Percentiles rank a stretch among this genome's conserved stretches.
Evolutionary conservation across 2,329 filamentous ascomycete species (phyloP).

Genomic region (Cladophialophora psammophila): DNA sequence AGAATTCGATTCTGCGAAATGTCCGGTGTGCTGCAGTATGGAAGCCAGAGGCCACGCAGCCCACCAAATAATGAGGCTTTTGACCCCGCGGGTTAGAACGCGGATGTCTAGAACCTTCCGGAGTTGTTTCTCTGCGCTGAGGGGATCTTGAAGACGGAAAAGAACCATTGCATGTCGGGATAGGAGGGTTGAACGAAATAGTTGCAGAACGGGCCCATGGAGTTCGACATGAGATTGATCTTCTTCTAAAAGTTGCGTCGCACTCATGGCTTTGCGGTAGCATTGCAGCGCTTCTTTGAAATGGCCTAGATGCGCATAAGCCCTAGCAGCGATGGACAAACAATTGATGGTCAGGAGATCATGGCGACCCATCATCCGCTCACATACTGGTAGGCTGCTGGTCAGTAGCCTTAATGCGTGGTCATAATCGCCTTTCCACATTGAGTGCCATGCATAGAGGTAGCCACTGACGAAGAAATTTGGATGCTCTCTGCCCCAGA

Average conservation of each 20-base stretch:
- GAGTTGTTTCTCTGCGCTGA: slow-evolving; percentile 13
- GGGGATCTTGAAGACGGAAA: slow-evolving; percentile 3
- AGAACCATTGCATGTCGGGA: slow-evolving; percentile 5
- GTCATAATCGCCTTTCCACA: slow-evolving; percentile 13
- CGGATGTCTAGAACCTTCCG: slow-evolving; percentile 5
- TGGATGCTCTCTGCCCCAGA: slow-evolving; percentile 31
- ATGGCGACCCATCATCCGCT: slow-evolving; percentile 33
- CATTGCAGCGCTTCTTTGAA: background rate
- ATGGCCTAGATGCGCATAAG: slow-evolving; percentile 15
- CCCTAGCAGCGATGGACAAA: slow-evolving; percentile 29
- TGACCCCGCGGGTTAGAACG: background rate
- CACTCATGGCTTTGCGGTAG: slow-evolving; percentile 5
- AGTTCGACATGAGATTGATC: slow-evolving; percentile 6
- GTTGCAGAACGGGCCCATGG: slow-evolving; percentile 10
- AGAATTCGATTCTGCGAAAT: background rate
- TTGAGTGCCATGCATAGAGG: slow-evolving; percentile 33
- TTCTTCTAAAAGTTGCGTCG: slow-evolving; percentile 9
- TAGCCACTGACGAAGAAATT: slow-evolving; percentile 33
- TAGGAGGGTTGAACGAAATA: slow-evolving; percentile 9
- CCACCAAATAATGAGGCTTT: slow-evolving; percentile 2
- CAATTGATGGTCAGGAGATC: slow-evolving; percentile 36
- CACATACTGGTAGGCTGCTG: slow-evolving; percentile 25
- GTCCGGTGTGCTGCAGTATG: slow-evolving; percentile 5
- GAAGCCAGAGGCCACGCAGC: background rate
- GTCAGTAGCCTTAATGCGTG: slow-evolving; percentile 21